Base-by-base conservation (phyloP, 2,329 filamentous ascomycete genomes). In the Alternaria solani region DNA sequence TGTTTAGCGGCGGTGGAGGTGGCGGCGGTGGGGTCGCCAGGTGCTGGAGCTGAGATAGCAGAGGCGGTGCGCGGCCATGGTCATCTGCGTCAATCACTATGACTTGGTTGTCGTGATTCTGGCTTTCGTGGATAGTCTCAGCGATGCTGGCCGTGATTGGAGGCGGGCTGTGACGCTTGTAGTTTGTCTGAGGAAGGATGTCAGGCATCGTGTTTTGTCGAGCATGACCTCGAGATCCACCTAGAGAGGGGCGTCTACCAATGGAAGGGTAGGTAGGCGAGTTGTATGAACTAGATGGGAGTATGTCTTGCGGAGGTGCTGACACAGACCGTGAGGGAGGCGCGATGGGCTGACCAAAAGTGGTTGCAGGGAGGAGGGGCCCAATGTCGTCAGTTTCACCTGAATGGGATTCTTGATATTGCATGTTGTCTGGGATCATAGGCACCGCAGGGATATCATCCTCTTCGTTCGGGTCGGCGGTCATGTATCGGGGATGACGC, bases 401-500 rank as follows among this genome's bases (percentile, higher is more conserved):
- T 32, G 64, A 57, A 49, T 68, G 57, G 11, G 61, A 48, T 42
- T 74, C 64, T 26, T 77, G 76, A 46, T 32, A 12, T 23, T 73
- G 75, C 23, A 78, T 67, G 42, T 76, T 79, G n/a, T 85, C 83
- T 0, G 89, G 88, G 30, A 88, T 82, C 57, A 84, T 81, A 30
- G 86, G 83, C 11, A 87, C 81, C n/a, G 83, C 82, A 25, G 86
- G 86, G 25, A 83, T 81, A 32, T 78, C 75, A 16, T 85, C 81
- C 34, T 81, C 77, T 44, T 83, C 80, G 47, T 80, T 81, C 42
- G 84, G 81, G 59, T 89, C 85, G 2, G 83, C 79, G 66, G 87
- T 86, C 75, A 85, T 85, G 67, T 94, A 88, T 43, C 92, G 88
- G 1, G 87, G 86, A 74, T 96, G 88, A 20, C 91, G 88, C 93